A percentile compares a stretch with the other conserved stretches of the same genome.
Conservation (phyloP, 345 rosid species). For the Gossypioides kirkii region DNA sequence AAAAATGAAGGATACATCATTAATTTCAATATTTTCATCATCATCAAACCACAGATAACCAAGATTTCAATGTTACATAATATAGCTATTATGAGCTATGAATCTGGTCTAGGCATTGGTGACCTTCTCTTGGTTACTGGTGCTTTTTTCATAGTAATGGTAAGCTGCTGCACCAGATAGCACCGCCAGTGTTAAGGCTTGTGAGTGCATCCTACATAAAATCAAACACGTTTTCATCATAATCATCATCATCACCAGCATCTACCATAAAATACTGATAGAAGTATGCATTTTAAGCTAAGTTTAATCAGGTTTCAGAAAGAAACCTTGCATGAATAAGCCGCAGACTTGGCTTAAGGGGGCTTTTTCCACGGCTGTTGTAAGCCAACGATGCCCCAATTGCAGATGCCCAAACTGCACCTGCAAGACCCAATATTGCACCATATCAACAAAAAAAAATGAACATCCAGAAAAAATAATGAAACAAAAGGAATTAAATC, state of each 20-base stretch:
- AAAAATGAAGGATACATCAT: neutral
- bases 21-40: conserved; percentile 3
- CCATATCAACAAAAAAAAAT: neutral
- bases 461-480: neutral
- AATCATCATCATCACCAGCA: neutral
- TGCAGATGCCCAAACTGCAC: conserved; percentile 62
- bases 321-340: conserved; percentile 65
- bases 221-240: neutral
- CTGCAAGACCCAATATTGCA: conserved; percentile 19
- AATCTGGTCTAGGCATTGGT: conserved; percentile 1
- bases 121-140: conserved; percentile 13
- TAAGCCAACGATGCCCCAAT: conserved; percentile 60
- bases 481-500: neutral
- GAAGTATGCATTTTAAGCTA: neutral
- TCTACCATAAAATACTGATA: neutral
- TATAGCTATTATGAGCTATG: neutral
- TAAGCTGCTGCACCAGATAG: conserved; percentile 70
- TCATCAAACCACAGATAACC: neutral
- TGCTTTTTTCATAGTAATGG: conserved; percentile 46
- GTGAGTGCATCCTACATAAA: conserved; percentile 61
- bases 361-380: conserved; percentile 31
- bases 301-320: neutral
- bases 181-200: conserved; percentile 64
- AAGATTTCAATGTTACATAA: neutral
- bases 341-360: conserved; percentile 63